Conservation (phyloP, 495 filamentous ascomycete species). For the Corynascus novoguineensis region DNA sequence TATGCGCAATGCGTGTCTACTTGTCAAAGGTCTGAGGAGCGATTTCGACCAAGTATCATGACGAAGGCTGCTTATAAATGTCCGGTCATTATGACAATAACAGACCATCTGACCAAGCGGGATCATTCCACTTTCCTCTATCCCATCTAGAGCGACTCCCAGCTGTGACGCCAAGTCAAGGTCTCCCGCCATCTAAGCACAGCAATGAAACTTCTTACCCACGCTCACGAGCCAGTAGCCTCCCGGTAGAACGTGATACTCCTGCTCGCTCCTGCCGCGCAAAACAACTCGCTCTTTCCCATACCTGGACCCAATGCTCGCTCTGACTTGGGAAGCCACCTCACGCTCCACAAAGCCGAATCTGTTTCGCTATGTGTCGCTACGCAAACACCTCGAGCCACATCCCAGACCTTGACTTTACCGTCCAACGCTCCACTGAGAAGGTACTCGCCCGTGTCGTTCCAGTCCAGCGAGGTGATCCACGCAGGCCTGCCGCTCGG, state of each 20-base stretch:
- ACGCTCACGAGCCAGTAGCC: constrained; percentile 62
- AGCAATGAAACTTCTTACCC: neutral
- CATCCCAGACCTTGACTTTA: constrained; percentile 91
- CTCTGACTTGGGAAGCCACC: constrained; percentile 75
- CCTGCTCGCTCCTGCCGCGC: constrained; percentile 71
- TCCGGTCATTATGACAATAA: too few relatives aligned
- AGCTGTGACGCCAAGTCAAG: neutral
- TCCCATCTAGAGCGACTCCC: neutral
- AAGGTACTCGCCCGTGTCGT: constrained; percentile 85
- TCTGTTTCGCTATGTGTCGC: constrained; percentile 91
- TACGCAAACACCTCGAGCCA: constrained; percentile 74
- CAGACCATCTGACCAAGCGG: neutral
- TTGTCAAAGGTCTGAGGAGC: too few relatives aligned
- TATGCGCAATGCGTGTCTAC: too few relatives aligned
- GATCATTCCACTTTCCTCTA: constrained; percentile 4
- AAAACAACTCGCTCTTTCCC: constrained; percentile 75
- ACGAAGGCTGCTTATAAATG: too few relatives aligned
- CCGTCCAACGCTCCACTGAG: constrained; percentile 84
- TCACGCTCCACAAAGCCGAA: constrained; percentile 76
- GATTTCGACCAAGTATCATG: too few relatives aligned
- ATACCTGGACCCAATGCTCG: constrained; percentile 36
- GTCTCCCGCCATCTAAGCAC: neutral
- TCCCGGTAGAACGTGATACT: constrained; percentile 88
- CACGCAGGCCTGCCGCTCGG: constrained; percentile 58
- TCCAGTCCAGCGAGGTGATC: constrained; percentile 90